A percentile compares a stretch with the other conserved stretches of the same genome.
These are phyloP conservation scores for Fusarium fujikuroi DNA, from an alignment of 2,329 filamentous ascomycete genomes.

Conservation along the genomic window DNA sequence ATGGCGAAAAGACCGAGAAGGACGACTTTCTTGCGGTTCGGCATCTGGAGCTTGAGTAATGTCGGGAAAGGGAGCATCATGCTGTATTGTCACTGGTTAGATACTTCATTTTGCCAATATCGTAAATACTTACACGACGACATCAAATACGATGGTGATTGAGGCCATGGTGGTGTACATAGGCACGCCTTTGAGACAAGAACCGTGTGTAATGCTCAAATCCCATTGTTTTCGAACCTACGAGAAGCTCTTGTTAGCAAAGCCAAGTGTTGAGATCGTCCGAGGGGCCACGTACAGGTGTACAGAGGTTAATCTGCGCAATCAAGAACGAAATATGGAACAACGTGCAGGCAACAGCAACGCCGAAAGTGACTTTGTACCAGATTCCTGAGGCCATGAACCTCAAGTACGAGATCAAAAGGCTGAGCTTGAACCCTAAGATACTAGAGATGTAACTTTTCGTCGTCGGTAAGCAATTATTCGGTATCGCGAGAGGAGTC, in stretches of 20 bases:
- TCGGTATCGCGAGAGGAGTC: background rate
- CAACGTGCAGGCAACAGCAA: constrained; percentile 49
- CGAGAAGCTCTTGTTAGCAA: background rate
- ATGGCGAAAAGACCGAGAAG: constrained; percentile 58
- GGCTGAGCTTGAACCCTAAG: constrained; percentile 58
- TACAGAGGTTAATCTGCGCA: constrained; percentile 51
- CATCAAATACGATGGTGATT: constrained; percentile 55
- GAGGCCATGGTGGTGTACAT: constrained; percentile 57
- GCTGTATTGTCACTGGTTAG: constrained; percentile 32
- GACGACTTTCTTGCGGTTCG: constrained; percentile 54
- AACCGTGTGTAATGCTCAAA: constrained; percentile 46
- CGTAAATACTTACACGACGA: constrained; percentile 50
- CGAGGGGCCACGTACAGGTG: constrained; percentile 41
- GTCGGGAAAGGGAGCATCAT: constrained; percentile 56
- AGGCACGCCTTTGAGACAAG: constrained; percentile 53
- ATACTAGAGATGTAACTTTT: constrained; percentile 55
- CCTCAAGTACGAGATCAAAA: constrained; percentile 57
- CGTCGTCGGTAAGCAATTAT: background rate
- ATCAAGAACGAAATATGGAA: constrained; percentile 54
- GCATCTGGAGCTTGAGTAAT: constrained; percentile 51
- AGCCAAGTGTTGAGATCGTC: fast-evolving
- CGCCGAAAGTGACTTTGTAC: constrained; percentile 45
- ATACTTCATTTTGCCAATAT: fast-evolving
- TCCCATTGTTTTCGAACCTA: constrained; percentile 56
- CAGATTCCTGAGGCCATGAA: constrained; percentile 55